Conservation (phyloP, 352 stramenopile species). For the Pythium aphanidermatum region DNA sequence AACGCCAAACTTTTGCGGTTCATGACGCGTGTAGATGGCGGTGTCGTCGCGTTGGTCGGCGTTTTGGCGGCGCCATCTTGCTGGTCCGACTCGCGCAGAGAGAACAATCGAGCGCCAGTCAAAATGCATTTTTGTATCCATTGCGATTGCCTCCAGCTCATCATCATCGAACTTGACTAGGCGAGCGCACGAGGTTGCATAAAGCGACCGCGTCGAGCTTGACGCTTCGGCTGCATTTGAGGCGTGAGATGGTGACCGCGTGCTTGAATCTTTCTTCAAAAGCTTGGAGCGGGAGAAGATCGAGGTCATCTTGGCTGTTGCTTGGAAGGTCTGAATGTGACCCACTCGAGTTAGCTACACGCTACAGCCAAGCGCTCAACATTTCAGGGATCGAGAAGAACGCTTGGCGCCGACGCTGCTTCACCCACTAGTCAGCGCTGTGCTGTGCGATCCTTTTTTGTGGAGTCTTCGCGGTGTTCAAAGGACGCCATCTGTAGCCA, state of each 20-base stretch:
- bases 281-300: slow-evolving; percentile 6
- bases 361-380: too few species aligned
- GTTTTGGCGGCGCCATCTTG: slow-evolving; percentile 1
- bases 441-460: too few species aligned
- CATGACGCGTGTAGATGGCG: slow-evolving; percentile 14
- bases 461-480: too few species aligned
- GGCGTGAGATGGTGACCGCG: not conserved
- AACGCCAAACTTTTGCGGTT: slow-evolving; percentile 5
- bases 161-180: slow-evolving; percentile 13
- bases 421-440: too few species aligned
- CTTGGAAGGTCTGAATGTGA: not conserved
- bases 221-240: not conserved
- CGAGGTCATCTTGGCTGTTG: not conserved
- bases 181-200: not conserved
- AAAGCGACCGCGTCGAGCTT: not conserved
- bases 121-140: slow-evolving; percentile 5
- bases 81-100: slow-evolving; percentile 4
- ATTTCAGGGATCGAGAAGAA: too few species aligned
- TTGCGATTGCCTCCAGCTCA: slow-evolving; percentile 4
- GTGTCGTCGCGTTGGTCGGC: not conserved
- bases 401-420: too few species aligned
- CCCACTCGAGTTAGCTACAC: too few species aligned
- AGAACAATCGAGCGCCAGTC: slow-evolving; percentile 8
- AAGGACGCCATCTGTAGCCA: too few species aligned
- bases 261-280: too few species aligned